phyloP scores from a whole-genome alignment of 306 rosid species.

The Begonia peltatifolia region DNA sequence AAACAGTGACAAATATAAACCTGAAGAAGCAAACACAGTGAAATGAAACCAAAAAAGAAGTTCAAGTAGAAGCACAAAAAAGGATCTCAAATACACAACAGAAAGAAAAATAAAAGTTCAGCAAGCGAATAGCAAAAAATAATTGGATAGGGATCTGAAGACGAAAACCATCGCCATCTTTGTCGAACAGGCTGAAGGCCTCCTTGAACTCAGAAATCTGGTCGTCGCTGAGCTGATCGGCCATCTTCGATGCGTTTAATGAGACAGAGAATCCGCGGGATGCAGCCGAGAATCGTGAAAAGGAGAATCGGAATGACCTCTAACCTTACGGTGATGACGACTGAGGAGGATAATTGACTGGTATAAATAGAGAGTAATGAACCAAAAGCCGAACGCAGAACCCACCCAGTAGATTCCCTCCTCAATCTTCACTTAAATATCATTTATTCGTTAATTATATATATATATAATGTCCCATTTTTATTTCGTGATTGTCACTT shows the following conservation, averaged over 20 bases:
- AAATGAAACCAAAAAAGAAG: too few relatives aligned
- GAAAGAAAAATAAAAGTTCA: neutral
- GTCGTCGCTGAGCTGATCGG: conserved; percentile 76
- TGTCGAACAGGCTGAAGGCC: conserved; percentile 77
- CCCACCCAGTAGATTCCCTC: neutral
- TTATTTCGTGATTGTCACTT: too few relatives aligned
- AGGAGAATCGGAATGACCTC: neutral
- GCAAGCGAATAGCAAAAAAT: conserved; percentile 13
- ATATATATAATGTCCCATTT: too few relatives aligned
- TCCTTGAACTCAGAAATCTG: conserved; percentile 90
- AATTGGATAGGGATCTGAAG: too few relatives aligned
- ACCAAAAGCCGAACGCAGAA: too few relatives aligned
- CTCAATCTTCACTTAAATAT: too few relatives aligned
- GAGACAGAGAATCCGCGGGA: conserved; percentile 6
- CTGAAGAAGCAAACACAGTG: too few relatives aligned
- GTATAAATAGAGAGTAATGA: too few relatives aligned
- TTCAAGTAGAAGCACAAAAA: too few relatives aligned
- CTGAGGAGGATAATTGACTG: neutral
- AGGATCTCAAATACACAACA: too few relatives aligned
- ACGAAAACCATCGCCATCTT: conserved; percentile 70
- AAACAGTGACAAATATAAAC: too few relatives aligned
- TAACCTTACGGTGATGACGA: neutral
- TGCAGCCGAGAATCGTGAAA: neutral
- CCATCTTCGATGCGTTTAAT: conserved; percentile 29
- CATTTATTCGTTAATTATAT: too few relatives aligned